phyloP scores from a whole-genome alignment of 169 alveolate genomes.

The Hepatocystis sp. region DNA sequence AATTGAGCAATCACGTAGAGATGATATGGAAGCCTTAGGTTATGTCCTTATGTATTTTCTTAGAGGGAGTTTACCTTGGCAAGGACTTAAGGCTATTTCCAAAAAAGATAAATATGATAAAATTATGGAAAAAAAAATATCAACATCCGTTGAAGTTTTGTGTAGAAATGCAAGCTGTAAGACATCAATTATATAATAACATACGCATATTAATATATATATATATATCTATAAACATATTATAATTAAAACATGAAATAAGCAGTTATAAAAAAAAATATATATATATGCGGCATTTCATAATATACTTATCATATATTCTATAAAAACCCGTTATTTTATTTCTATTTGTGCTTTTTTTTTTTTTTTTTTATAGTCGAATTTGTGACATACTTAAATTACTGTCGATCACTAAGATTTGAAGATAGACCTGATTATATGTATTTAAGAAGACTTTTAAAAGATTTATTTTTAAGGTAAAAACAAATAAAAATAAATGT shows the following conservation, averaged over 20 bases:
- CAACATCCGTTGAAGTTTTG: constrained; percentile 96
- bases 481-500: constrained; percentile 27
- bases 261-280: too few species aligned
- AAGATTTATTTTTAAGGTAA: constrained; percentile 93
- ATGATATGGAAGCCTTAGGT: constrained; percentile 99
- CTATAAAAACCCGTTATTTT: too few species aligned
- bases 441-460: constrained; percentile 95
- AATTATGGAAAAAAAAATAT: constrained; percentile 98
- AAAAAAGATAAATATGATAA: constrained; percentile 98
- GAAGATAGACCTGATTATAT: constrained; percentile 97
- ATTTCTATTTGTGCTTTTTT: constrained; percentile 7
- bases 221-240: too few species aligned
- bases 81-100: constrained; percentile 95
- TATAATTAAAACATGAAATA: too few species aligned
- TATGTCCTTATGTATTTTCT: constrained; percentile 97
- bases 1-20: constrained; percentile 97
- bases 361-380: constrained; percentile 84
- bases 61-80: constrained; percentile 99
- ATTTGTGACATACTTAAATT: constrained; percentile 93
- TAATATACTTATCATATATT: too few species aligned
- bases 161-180: constrained; percentile 93
- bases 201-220: too few species aligned
- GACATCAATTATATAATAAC: too few species aligned
- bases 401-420: constrained; percentile 95
- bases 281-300: too few species aligned